Conservation (phyloP, 2,329 filamentous ascomycete species). For the Penicillium sclerotiorum region DNA sequence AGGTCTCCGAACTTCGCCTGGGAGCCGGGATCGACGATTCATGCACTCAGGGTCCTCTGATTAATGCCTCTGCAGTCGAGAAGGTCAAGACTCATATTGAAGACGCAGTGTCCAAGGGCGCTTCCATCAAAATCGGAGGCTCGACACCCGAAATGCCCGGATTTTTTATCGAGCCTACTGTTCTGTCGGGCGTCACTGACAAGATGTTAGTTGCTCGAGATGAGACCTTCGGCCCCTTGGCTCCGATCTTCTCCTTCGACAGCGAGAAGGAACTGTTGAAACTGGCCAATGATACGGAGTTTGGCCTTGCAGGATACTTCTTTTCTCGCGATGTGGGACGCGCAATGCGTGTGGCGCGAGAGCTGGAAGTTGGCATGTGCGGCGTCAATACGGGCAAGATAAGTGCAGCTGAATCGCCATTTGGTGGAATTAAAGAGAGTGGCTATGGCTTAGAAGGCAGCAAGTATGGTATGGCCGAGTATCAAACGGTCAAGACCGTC, state of each 20-base stretch:
- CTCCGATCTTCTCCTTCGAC: constrained; percentile 63
- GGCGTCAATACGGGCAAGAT: constrained; percentile 59
- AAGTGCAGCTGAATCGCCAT: constrained; percentile 58
- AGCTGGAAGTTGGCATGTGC: constrained; percentile 68
- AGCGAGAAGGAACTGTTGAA: constrained; percentile 63
- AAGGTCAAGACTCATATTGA: constrained; percentile 59
- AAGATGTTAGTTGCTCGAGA: constrained; percentile 59
- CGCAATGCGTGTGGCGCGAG: constrained; percentile 60
- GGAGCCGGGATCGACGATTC: constrained; percentile 57
- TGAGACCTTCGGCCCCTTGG: constrained; percentile 65
- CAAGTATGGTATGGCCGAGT: constrained; percentile 65
- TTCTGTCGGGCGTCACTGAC: constrained; percentile 58
- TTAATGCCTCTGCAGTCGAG: constrained; percentile 54
- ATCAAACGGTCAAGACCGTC: constrained; percentile 35
- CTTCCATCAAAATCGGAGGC: constrained; percentile 62
- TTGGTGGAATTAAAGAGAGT: constrained; percentile 65
- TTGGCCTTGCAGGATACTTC: constrained; percentile 66
- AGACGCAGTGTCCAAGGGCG: constrained; percentile 64
- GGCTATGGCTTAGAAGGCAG: constrained; percentile 66
- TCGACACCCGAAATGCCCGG: constrained; percentile 51
- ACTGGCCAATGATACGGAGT: constrained; percentile 60
- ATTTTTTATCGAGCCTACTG: constrained; percentile 69
- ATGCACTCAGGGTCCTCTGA: constrained; percentile 62
- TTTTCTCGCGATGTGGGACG: constrained; percentile 62
- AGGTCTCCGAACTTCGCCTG: constrained; percentile 51